Evolutionary conservation across 1,284 basidiomycete genomes (phyloP), one percentile per base, ranked within the genome.

Genomic region (Sporisorium scitamineum): DNA sequence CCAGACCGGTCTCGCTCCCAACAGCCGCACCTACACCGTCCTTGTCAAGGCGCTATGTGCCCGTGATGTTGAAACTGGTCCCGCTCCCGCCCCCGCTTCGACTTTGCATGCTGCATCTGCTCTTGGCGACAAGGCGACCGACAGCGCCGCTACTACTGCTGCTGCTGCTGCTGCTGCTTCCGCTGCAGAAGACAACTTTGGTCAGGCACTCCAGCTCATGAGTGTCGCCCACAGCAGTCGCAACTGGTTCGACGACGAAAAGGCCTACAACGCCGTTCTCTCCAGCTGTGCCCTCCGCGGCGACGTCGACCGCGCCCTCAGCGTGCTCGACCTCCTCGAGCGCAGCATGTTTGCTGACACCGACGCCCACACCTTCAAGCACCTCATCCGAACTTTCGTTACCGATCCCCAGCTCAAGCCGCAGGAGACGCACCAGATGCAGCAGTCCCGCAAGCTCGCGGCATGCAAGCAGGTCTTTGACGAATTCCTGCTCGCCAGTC

Each of bases 41-140:
- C 88, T 95, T 56, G 90, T 97, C 70, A 83, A 86, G 2, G 91
- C 90, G 0, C 89, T 97, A 63, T 90, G 90, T 24, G 87, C 89
- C 29, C 91, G 94, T 41, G 94, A 96, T 78, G 83, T 86, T 10
- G 93, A 95, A 79, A 88, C 56, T 69, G 31, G 41, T 41, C 31
- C 34, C n/a, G 47, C 48, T 8, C 7, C n/a, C n/a, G 47, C 48
- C 5, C 7, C n/a, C 9, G 8, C 26, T 44, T 56, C 42, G 7
- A 10, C 54, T 20, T 22, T 42, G 26, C 16, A 45, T 18, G 51
- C 42, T 48, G 32, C 22, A 18, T 7, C 27, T 11, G 20, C 37
- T 22, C 37, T 18, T 8, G n/a, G 18, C 32, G 54, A 52, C 29
- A 18, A 51, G 14, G n/a, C 13, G 7, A 29, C 47, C 18, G 26